Evolutionary conservation across 1,284 basidiomycete genomes (phyloP).

Genomic region (Pyrrhoderma lamaoense): DNA sequence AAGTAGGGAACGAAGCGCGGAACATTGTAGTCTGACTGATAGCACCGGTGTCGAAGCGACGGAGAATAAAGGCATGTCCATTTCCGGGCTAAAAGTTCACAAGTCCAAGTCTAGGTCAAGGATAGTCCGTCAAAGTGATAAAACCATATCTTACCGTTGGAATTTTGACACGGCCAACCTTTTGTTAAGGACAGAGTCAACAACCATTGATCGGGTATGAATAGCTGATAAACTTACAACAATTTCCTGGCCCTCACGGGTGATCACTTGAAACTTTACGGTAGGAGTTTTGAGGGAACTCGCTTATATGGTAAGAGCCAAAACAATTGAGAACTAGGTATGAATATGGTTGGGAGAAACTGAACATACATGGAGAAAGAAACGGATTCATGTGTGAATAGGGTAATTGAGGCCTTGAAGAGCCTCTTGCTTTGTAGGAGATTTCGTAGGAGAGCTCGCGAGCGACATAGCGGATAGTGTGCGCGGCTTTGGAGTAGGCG

Average conservation of each 20-base stretch:
- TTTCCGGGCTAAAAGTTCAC: conserved; percentile 38
- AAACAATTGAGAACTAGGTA: neutral
- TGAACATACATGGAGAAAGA: conserved; percentile 6
- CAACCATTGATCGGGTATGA: conserved; percentile 19
- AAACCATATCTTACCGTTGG: conserved; percentile 60
- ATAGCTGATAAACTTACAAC: conserved; percentile 35
- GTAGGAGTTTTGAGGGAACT: conserved; percentile 29
- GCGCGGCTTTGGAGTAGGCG: too few relatives aligned
- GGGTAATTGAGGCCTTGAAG: conserved; percentile 30
- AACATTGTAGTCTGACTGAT: conserved; percentile 97
- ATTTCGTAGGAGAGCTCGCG: too few relatives aligned
- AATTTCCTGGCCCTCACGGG: conserved; percentile 58
- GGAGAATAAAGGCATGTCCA: conserved; percentile 89
- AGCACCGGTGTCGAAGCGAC: conserved; percentile 93
- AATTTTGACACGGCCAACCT: conserved; percentile 91
- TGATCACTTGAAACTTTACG: conserved; percentile 68
- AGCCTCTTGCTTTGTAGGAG: too few relatives aligned
- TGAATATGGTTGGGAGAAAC: conserved; percentile 2
- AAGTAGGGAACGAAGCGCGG: conserved; percentile 89
- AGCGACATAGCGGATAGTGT: too few relatives aligned
- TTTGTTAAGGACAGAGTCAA: conserved; percentile 10
- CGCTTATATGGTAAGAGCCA: conserved; percentile 20
- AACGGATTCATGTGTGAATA: conserved; percentile 32
- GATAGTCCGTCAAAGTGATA: conserved; percentile 6
- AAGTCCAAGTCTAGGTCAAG: too few relatives aligned